Conservation (phyloP, 805 yeast genomes). For the Lipomyces yamadae region DNA sequence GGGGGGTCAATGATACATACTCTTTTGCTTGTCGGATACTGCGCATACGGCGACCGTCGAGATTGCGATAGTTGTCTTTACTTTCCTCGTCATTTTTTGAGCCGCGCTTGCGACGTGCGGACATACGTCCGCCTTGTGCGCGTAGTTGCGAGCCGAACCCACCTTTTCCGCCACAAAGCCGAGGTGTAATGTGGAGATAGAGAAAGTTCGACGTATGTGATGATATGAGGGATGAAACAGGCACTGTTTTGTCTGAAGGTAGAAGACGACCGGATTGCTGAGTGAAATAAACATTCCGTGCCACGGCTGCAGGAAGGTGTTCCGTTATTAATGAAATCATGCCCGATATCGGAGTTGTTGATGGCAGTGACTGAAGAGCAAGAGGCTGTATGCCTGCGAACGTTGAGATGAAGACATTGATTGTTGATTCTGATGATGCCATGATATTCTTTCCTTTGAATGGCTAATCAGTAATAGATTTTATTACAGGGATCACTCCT, state of each 20-base stretch:
- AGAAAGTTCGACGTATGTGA: not conserved
- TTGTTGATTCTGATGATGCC: not conserved
- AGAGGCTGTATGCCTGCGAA: conserved; percentile 11
- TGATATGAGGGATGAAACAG: conserved; percentile 3
- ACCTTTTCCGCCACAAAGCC: conserved; percentile 56
- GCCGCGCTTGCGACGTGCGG: conserved; percentile 39
- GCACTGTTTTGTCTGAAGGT: not conserved
- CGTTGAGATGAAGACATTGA: conserved; percentile 14
- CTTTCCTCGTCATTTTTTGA: conserved; percentile 38
- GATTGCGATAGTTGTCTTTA: conserved; percentile 49
- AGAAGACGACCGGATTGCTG: conserved; percentile 19
- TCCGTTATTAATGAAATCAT: not conserved
- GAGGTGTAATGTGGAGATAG: conserved; percentile 14
- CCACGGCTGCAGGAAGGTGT: conserved; percentile 14
- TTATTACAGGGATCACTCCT: not conserved
- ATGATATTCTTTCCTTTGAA: not conserved
- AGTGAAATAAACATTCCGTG: conserved; percentile 11
- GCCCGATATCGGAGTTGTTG: not conserved
- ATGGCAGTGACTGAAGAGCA: conserved; percentile 3
- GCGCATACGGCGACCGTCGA: conserved; percentile 51
- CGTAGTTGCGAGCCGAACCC: conserved; percentile 54
- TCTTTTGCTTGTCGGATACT: conserved; percentile 48
- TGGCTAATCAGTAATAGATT: not conserved
- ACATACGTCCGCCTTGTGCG: conserved; percentile 50
- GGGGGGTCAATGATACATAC: conserved; percentile 39